phyloP scores from a whole-genome alignment of 176 grass and related monocot species.

The Elaeis guineensis region DNA sequence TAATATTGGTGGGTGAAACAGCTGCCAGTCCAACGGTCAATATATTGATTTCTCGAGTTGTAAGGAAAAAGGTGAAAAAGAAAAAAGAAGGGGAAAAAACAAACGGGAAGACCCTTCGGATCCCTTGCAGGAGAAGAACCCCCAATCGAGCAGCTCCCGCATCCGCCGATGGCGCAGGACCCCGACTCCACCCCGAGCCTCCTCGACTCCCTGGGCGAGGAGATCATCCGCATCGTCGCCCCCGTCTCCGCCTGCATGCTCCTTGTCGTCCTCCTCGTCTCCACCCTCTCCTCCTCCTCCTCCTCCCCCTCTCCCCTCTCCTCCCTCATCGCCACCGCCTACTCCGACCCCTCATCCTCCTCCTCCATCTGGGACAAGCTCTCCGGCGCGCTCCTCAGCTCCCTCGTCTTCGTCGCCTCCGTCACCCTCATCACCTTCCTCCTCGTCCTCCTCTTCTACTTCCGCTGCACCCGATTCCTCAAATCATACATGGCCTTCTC shows the following conservation, averaged over 20 bases:
- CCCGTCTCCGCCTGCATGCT: slow-evolving; percentile 92
- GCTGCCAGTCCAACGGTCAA: too few relatives aligned
- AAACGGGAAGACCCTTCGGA: too few relatives aligned
- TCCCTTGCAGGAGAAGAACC: too few relatives aligned
- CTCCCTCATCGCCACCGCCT: slow-evolving; percentile 23
- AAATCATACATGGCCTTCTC: slow-evolving; percentile 73
- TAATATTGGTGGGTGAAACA: too few relatives aligned
- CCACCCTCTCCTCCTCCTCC: slow-evolving; percentile 42
- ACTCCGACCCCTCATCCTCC: slow-evolving; percentile 17
- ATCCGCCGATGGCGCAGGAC: too few relatives aligned
- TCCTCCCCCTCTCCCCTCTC: slow-evolving; percentile 6
- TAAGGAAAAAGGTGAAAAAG: too few relatives aligned
- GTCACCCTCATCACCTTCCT: slow-evolving; percentile 80
- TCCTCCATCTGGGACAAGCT: slow-evolving; percentile 40
- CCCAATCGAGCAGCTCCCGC: too few relatives aligned
- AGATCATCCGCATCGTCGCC: slow-evolving; percentile 71
- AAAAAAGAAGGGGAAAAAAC: too few relatives aligned
- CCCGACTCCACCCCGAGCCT: slow-evolving; percentile 4
- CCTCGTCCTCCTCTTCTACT: slow-evolving; percentile 87
- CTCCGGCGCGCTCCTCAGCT: slow-evolving; percentile 47
- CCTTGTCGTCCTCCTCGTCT: slow-evolving; percentile 88
- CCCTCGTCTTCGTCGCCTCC: slow-evolving; percentile 43
- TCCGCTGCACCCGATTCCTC: slow-evolving; percentile 70
- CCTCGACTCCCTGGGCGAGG: slow-evolving; percentile 66
- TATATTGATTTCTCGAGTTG: too few relatives aligned